Base-by-base conservation (phyloP, 2,329 filamentous ascomycete genomes). In the Calonectria hawksworthii region DNA sequence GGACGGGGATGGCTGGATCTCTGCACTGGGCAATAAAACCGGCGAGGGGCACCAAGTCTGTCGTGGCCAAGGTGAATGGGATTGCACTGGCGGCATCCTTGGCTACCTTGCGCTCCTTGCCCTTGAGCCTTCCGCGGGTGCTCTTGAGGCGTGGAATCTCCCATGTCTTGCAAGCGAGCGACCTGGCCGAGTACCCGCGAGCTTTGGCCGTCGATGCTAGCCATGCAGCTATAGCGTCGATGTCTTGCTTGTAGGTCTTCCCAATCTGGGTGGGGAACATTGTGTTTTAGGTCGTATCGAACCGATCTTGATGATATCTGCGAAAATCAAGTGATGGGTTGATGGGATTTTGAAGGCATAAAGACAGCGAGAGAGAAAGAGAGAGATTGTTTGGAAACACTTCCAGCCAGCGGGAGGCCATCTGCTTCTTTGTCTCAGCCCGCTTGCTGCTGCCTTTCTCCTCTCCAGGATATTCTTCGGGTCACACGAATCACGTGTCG, bases 401-500 rank as follows among this genome's bases (percentile, higher is more conserved):
- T 23, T n/a, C 44, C 44, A 9, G n/a, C 44, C 5, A 2, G n/a
- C n/a, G 44, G 21, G 44, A 47, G 44, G n/a, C 44, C 21, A 11
- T 47, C 44, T 13, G 4, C 44, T 41, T 36, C 28, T 63, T 28
- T 63, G 56, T 63, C 38, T 63, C 36, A 41, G 34, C 56, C 36
- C 4, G 34, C 14, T 34, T 23, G 32, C 36, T 23, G 32, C 36
- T 13, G 44, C 44, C 44, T 23, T 28, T 63, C 34, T 61, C 34
- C 56, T 63, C 56, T 41, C 21, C 32, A 41, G 56, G 54, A 61
- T 61, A 61, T 61, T 61, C 56, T 41, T 63, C 56, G 36, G 56
- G 34, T 41, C n/a, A 30, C 23, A 63, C 34, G 7, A 41, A 63
- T 63, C 56, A 63, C 56, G 56, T 63, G 56, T 41, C 2, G 9